phyloP scores from a whole-genome alignment of 208 protist genomes.

The Wallacemonas sp. region DNA sequence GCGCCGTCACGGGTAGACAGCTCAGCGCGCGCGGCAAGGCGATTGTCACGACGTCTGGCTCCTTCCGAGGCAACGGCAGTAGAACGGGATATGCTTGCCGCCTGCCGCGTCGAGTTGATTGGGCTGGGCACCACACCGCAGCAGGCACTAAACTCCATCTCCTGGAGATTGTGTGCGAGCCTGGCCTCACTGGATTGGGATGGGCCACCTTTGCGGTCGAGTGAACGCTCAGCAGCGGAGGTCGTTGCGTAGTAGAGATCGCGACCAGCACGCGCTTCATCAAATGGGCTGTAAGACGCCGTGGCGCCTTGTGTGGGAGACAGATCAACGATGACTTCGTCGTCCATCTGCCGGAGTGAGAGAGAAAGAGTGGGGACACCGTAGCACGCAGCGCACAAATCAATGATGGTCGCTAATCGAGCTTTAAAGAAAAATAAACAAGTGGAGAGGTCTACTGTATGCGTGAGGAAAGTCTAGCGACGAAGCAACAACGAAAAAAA shows the following conservation, averaged over 20 bases:
- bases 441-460: neutral
- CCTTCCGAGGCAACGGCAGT: too few relatives aligned
- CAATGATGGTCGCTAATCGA: too few relatives aligned
- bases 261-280: neutral
- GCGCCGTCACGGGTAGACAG: too few relatives aligned
- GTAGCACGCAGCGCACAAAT: neutral
- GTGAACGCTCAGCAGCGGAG: too few relatives aligned
- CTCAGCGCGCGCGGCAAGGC: too few relatives aligned
- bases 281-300: neutral
- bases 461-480: neutral
- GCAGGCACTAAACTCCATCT: constrained; percentile 1
- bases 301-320: neutral
- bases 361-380: neutral
- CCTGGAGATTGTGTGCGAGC: neutral
- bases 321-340: neutral
- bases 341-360: neutral
- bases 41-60: too few relatives aligned
- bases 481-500: too few relatives aligned
- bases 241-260: constrained; percentile 8
- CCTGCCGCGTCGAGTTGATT: neutral
- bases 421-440: constrained; percentile 6
- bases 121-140: neutral
- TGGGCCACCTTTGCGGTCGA: neutral
- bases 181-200: too few relatives aligned
- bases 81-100: neutral